phyloP scores from a whole-genome alignment of 495 filamentous ascomycete genomes.

The Daldinia concentrica region DNA sequence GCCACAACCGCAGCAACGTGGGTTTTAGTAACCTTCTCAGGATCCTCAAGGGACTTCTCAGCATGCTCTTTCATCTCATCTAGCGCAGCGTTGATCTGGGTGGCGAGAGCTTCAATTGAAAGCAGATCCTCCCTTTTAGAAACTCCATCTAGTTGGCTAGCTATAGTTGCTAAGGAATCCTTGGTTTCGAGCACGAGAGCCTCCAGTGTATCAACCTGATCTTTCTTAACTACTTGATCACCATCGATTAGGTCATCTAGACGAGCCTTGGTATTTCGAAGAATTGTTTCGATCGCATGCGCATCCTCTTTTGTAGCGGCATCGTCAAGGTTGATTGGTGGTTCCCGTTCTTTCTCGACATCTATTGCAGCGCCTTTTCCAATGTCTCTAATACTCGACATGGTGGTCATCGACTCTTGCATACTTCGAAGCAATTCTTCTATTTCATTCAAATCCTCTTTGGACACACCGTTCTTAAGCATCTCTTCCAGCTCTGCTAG shows the following conservation, averaged over 20 bases:
- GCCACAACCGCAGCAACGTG: slow-evolving; percentile 81
- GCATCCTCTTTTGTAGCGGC: slow-evolving; percentile 75
- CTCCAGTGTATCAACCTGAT: slow-evolving; percentile 80
- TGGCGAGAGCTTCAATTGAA: slow-evolving; percentile 76
- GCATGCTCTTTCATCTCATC: slow-evolving; percentile 79
- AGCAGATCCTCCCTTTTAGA: slow-evolving; percentile 80
- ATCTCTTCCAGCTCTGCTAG: slow-evolving; percentile 52
- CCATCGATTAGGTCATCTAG: slow-evolving; percentile 80
- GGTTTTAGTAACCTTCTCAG: slow-evolving; percentile 75
- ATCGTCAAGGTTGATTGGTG: slow-evolving; percentile 49
- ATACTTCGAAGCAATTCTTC: slow-evolving; percentile 52
- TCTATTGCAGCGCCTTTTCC: background rate
- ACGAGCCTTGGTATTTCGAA: slow-evolving; percentile 83
- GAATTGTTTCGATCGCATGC: slow-evolving; percentile 85
- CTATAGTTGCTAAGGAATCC: slow-evolving; percentile 70
- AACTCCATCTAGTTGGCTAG: slow-evolving; percentile 65
- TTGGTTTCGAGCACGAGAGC: slow-evolving; percentile 73
- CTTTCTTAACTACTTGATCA: slow-evolving; percentile 69
- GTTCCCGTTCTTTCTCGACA: slow-evolving; percentile 21
- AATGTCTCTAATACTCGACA: slow-evolving; percentile 31
- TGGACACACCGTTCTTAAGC: slow-evolving; percentile 57
- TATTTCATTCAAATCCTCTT: slow-evolving; percentile 69
- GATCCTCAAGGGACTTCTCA: slow-evolving; percentile 67
- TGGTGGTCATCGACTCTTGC: slow-evolving; percentile 50
- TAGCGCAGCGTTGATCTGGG: slow-evolving; percentile 75